Evolutionary conservation across 805 yeast species (phyloP).

Genomic region (Myxozyma kluyveri): DNA sequence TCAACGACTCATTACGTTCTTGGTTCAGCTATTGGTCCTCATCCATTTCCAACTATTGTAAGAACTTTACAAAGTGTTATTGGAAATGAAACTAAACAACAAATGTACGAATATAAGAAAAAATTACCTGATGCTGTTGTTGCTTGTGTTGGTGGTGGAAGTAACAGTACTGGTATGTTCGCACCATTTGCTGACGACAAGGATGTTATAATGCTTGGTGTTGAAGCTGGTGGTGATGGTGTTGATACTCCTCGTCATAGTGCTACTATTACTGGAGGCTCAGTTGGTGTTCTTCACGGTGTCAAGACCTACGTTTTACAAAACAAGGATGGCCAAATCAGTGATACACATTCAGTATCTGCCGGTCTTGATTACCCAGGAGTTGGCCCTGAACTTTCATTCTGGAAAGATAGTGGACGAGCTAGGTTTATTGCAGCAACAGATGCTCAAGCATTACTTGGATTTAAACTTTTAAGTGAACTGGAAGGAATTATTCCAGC

Average conservation of each 20-base stretch:
- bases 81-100: constrained; percentile 91
- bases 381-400: constrained; percentile 96
- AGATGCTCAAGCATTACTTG: constrained; percentile 90
- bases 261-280: constrained; percentile 92
- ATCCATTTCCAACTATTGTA: constrained; percentile 96
- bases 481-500: constrained; percentile 99
- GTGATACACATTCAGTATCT: constrained; percentile 95
- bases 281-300: constrained; percentile 98
- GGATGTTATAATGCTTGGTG: constrained; percentile 80
- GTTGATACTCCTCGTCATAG: constrained; percentile 83
- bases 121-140: constrained; percentile 89
- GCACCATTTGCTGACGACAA: constrained; percentile 84
- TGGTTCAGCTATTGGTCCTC: constrained; percentile 99
- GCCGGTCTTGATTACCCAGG: constrained; percentile 99
- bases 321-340: constrained; percentile 90
- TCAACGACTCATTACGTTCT: constrained; percentile 89
- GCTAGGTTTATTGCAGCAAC: constrained; percentile 89
- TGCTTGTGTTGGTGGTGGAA: constrained; percentile 99
- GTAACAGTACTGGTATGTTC: constrained; percentile 94
- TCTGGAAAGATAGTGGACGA: constrained; percentile 92
- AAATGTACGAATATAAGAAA: constrained; percentile 78
- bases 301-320: constrained; percentile 92
- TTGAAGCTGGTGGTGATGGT: constrained; percentile 99
- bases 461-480: constrained; percentile 84
- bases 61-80: constrained; percentile 97